A percentile compares a stretch with the other conserved stretches of the same genome.
Conservation (phyloP, 2,329 filamentous ascomycete species). For the Clathrospora elynae region DNA sequence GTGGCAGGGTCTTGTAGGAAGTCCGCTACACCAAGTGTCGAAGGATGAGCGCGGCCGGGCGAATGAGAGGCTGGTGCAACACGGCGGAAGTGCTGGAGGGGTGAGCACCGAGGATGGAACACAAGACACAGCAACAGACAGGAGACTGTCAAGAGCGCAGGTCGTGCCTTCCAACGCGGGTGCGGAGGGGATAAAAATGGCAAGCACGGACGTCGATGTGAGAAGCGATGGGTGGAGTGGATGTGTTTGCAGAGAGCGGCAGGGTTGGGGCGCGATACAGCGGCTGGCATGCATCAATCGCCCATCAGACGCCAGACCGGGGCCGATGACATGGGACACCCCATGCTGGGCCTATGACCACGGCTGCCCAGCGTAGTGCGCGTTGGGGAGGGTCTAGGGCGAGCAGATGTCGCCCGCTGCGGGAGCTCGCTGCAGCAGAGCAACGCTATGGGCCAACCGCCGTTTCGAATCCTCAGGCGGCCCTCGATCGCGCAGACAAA, state of each 20-base stretch:
- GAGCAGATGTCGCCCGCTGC: slow-evolving; percentile 22
- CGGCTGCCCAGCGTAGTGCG: slow-evolving; percentile 5
- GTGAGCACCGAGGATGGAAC: slow-evolving; percentile 10
- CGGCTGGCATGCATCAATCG: slow-evolving; percentile 17
- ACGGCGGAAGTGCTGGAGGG: slow-evolving; percentile 9
- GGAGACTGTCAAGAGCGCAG: slow-evolving; percentile 16
- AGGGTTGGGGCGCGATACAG: slow-evolving; percentile 9
- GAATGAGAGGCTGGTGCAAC: slow-evolving; percentile 36
- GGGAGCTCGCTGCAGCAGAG: slow-evolving; percentile 15
- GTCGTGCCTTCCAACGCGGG: slow-evolving; percentile 17
- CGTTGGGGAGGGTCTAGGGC: slow-evolving; percentile 18
- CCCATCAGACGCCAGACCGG: slow-evolving; percentile 20
- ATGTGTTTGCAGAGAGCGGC: slow-evolving; percentile 2
- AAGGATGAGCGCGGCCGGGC: slow-evolving; percentile 39
- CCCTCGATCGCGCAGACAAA: neutral
- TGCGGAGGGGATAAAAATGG: slow-evolving; percentile 32
- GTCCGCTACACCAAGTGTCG: slow-evolving; percentile 45
- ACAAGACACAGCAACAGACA: slow-evolving; percentile 8
- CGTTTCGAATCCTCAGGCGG: slow-evolving; percentile 31
- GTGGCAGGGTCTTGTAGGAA: slow-evolving; percentile 40
- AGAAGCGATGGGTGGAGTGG: slow-evolving; percentile 7
- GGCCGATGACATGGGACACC: slow-evolving; percentile 18
- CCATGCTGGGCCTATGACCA: slow-evolving; percentile 9
- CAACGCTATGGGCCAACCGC: slow-evolving; percentile 26
- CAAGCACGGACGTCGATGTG: slow-evolving; percentile 22